A percentile compares a stretch with the other conserved stretches of the same genome.
Evolutionary conservation across 352 stramenopile species (phyloP).

Genomic region (Pythium coloratum): DNA sequence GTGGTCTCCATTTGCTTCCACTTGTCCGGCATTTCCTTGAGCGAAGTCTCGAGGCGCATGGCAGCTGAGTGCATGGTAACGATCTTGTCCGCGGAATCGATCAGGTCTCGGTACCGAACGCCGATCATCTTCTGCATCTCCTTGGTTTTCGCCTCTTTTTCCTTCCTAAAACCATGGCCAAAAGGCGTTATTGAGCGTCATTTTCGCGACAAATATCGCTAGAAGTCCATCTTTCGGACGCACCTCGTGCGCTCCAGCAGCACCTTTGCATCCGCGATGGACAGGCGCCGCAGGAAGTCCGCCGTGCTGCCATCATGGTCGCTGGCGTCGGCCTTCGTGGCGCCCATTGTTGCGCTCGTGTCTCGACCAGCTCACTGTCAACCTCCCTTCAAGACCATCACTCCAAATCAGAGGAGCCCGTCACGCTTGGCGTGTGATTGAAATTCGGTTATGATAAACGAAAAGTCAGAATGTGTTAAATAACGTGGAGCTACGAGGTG

Average conservation of each 20-base stretch:
- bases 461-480: background rate
- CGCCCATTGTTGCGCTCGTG: constrained; percentile 7
- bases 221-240: constrained; percentile 8
- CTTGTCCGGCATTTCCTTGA: constrained; percentile 85
- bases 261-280: constrained; percentile 82
- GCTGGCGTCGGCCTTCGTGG: constrained; percentile 6
- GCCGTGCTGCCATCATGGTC: constrained; percentile 26
- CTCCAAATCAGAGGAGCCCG: constrained; percentile 5
- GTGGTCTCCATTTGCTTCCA: constrained; percentile 67
- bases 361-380: background rate
- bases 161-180: constrained; percentile 42
- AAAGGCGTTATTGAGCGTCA: background rate
- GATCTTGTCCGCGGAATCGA: constrained; percentile 92
- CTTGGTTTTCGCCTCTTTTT: constrained; percentile 86
- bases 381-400: constrained; percentile 33
- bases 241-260: constrained; percentile 76
- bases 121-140: constrained; percentile 94
- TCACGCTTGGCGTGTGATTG: background rate
- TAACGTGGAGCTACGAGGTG: background rate
- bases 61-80: constrained; percentile 91
- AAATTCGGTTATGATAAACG: background rate
- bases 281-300: constrained; percentile 77
- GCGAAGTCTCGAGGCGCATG: constrained; percentile 70
- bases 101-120: constrained; percentile 91
- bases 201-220: background rate